A percentile compares a stretch with the other conserved stretches of the same genome.
phyloP scores from a whole-genome alignment of 306 rosid genomes.

The Cicer bijugum region DNA sequence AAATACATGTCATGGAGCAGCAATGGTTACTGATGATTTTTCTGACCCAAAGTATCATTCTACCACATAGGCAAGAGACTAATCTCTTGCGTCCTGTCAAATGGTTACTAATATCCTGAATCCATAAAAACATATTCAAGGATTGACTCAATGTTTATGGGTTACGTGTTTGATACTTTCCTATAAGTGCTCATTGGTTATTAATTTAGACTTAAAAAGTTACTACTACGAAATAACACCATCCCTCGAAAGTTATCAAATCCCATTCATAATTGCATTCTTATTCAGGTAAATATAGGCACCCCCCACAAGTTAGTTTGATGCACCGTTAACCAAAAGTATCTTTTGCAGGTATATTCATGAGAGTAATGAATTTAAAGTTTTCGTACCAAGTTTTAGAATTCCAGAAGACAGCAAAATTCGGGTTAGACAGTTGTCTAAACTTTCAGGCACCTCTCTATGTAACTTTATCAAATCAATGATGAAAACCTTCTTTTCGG shows the following conservation, averaged over 20 bases:
- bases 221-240: slow-evolving; percentile 9
- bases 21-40: slow-evolving; percentile 29
- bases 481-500: slow-evolving; percentile 74
- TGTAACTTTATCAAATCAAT: slow-evolving; percentile 82
- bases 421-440: slow-evolving; percentile 70
- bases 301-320: slow-evolving; percentile 35
- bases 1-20: slow-evolving; percentile 47
- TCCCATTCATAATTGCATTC: slow-evolving; percentile 28
- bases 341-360: slow-evolving; percentile 18
- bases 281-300: slow-evolving; percentile 35
- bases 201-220: slow-evolving; percentile 27
- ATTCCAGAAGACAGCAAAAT: slow-evolving; percentile 77
- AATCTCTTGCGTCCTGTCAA: background rate
- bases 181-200: slow-evolving; percentile 9
- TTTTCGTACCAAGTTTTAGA: slow-evolving; percentile 84
- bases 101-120: background rate
- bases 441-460: slow-evolving; percentile 62
- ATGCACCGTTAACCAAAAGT: slow-evolving; percentile 2
- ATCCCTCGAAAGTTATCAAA: background rate
- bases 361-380: slow-evolving; percentile 32
- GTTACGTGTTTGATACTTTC: background rate
- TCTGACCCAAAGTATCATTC: background rate
- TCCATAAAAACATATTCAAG: background rate
- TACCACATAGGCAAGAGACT: background rate
- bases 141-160: background rate